Evolutionary conservation across 2,329 filamentous ascomycete species (phyloP).

Genomic region (Lachnellula arida): DNA sequence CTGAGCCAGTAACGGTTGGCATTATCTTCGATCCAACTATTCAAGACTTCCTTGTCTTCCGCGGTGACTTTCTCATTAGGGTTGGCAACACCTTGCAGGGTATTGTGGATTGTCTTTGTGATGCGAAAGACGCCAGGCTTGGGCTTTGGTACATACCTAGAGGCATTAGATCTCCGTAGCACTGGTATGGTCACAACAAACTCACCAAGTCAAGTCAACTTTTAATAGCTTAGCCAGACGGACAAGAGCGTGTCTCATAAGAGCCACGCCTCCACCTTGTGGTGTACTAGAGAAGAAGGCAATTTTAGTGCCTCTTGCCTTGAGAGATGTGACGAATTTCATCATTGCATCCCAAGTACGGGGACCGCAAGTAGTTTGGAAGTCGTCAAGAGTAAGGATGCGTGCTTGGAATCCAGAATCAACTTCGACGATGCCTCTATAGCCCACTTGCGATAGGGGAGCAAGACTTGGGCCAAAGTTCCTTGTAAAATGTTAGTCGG

Average conservation of each 20-base stretch:
- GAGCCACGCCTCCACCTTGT: slow-evolving; percentile 60
- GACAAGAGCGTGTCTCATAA: slow-evolving; percentile 66
- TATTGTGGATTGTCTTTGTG: slow-evolving; percentile 86
- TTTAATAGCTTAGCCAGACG: slow-evolving; percentile 63
- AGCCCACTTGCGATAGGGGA: slow-evolving; percentile 60
- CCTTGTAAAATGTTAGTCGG: slow-evolving; percentile 35
- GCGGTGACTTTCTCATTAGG: slow-evolving; percentile 59
- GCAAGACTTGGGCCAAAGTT: slow-evolving; percentile 68
- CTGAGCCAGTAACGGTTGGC: slow-evolving; percentile 70
- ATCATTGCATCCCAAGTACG: slow-evolving; percentile 53
- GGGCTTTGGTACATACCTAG: slow-evolving; percentile 62
- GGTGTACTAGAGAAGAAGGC: slow-evolving; percentile 63
- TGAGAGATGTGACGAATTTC: slow-evolving; percentile 50
- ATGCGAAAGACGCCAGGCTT: slow-evolving; percentile 75
- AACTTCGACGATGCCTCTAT: slow-evolving; percentile 52
- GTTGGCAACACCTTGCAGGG: slow-evolving; percentile 71
- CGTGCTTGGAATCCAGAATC: slow-evolving; percentile 48
- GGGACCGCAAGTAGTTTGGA: slow-evolving; percentile 45
- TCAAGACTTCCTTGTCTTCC: slow-evolving; percentile 58
- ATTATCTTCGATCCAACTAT: slow-evolving; percentile 69
- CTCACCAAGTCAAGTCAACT: slow-evolving; percentile 70
- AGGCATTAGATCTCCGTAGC: not conserved
- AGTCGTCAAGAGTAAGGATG: slow-evolving; percentile 47
- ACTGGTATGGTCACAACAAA: not conserved
- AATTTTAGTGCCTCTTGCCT: slow-evolving; percentile 49